Evolutionary conservation across 1,139 yeast species (phyloP), one percentile per base, ranked within the genome.

Genomic region (Candida sp.): DNA sequence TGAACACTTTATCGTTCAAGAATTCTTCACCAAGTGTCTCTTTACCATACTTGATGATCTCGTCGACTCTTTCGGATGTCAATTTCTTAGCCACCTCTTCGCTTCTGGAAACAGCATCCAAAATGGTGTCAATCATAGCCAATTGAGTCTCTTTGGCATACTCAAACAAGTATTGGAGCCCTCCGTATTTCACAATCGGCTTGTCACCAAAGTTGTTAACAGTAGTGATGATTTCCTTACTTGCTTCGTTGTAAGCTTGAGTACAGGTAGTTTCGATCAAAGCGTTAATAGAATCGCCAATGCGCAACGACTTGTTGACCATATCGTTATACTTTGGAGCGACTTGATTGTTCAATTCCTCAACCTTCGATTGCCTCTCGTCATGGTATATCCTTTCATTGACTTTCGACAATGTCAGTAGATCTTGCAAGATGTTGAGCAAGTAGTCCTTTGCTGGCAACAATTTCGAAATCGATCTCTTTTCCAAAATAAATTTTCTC

Each of bases 401-500:
- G 30, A 83, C 72, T 9, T 74, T 69, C 0, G 96, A 81, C 23
- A 94, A 74, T 1, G 73, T 69, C 51, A 75, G 77, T 46, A 93
- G 66, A 63, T 96, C 99, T 17, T 69, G 68, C 46, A 90, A 78
- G 17, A 93, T 67, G 61, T 93, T 93, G 26, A 78, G 57, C 35
- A 94, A 71, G 61, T 89, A 96, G 25, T 88, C 92, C 65, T 93
- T 92, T 0, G 98, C 98, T 0, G 99, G 99, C 42, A 91, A 81
- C 26, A 96, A 75, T 67, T 96, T 96, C 0, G 98, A 92, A 17
- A 90, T 70, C 0, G 98, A 86, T 60, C 99, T 81, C 63, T 93
- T 94, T 58, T 93, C 97, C 38, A 96, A 77, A 5, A 96, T 86
- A 66, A 96, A 96, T 58, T 86, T 87, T 49, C 98, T 81, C 53